Evolutionary conservation across 768 basidiomycete genomes (phyloP), one percentile per base, ranked within the genome.

Genomic region (Suillus discolor): DNA sequence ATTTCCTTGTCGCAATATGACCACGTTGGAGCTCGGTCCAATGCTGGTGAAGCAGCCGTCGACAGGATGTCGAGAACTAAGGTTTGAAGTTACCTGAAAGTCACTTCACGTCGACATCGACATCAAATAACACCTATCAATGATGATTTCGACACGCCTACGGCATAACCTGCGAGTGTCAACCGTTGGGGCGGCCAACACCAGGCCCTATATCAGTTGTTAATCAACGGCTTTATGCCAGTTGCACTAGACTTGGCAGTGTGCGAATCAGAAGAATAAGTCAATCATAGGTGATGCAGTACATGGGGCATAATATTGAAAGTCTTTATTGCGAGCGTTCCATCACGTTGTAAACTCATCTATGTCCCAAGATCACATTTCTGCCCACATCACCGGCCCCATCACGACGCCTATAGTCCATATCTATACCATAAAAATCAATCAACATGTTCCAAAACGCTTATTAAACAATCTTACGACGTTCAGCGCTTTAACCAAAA

Each of bases 341-440:
- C 45, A 12, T 49, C 23, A 31, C 6, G 5, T 6, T 31, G 31
- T 6, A 31, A 31, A 20, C 8, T 20, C 44, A 44, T 20, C 44
- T 44, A 44, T 20, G 8, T 20, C 20, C 1, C n/a, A 18, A 54
- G 28, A 20, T 55, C 31, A 31, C 31, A 34, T 57, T 13, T 57
- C 55, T 15, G 55, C 55, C 55, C 34, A 57, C 34, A 57, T 57
- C 55, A 57, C 55, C 20, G 55, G 55, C 34, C 9, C 55, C 12
- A 57, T n/a, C 11, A 57, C 55, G 12, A 36, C 4, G 0, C 34
- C 34, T 13, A 57, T 11, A n/a, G 55, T 57, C 55, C 55, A 57
- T n/a, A 57, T n/a, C 55, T 57, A 57, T 7, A 7, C 13, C 55
- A 57, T 1, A 6, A 36, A 55, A 57, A 36, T n/a, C 2, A 12